phyloP scores from a whole-genome alignment of 2,329 filamentous ascomycete species.

The Penicillium sp. region DNA sequence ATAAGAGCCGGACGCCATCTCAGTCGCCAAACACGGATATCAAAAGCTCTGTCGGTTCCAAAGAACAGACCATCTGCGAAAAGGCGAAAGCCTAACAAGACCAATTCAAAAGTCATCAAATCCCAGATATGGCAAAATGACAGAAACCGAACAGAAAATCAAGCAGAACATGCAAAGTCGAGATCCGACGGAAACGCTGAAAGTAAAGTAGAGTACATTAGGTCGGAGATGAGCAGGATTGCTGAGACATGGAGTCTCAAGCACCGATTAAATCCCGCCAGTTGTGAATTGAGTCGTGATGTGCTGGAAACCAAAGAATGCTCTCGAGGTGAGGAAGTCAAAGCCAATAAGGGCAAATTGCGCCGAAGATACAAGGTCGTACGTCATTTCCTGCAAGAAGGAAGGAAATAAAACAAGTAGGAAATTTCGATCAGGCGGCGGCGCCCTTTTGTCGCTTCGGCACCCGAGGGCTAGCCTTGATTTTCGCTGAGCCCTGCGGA shows the following conservation, averaged over 20 bases:
- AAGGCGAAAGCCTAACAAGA: conserved; percentile 17
- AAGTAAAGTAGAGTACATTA: conserved; percentile 34
- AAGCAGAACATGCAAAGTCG: conserved; percentile 19
- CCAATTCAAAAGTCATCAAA: conserved; percentile 24
- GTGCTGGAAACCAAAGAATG: conserved; percentile 15
- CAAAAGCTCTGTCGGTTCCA: conserved; percentile 26
- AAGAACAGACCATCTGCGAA: conserved; percentile 14
- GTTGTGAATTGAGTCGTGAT: conserved; percentile 21
- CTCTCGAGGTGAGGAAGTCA: conserved; percentile 5
- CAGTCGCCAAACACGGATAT: conserved; percentile 40
- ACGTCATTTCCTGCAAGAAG: conserved; percentile 28
- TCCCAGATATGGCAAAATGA: conserved; percentile 14
- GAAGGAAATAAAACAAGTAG: conserved; percentile 12
- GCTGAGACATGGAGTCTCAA: conserved; percentile 15
- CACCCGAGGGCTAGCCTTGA: conserved; percentile 50
- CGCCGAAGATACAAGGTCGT: conserved; percentile 29
- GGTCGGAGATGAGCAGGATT: conserved; percentile 22
- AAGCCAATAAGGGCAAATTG: conserved; percentile 20
- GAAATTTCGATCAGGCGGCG: conserved; percentile 29
- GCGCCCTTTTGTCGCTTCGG: conserved; percentile 50
- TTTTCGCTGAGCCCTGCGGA: conserved; percentile 40
- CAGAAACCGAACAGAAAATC: conserved; percentile 12
- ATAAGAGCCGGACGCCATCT: conserved; percentile 33
- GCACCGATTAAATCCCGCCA: conserved; percentile 19
- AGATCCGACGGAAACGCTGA: conserved; percentile 27